Evolutionary conservation across 805 yeast species (phyloP).

Genomic region (Sporopachydermia lactativora): DNA sequence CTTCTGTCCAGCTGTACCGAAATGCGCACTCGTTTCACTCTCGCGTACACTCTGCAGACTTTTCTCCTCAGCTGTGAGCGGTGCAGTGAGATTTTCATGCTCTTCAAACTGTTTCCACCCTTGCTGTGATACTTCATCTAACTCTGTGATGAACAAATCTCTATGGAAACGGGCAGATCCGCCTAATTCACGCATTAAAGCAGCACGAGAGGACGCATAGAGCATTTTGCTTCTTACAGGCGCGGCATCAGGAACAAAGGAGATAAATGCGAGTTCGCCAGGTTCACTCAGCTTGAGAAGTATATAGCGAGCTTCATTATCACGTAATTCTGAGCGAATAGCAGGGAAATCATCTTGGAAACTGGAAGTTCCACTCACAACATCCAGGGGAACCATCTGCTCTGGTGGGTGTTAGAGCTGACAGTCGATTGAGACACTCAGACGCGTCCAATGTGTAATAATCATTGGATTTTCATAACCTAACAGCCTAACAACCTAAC

Average conservation of each 20-base stretch:
- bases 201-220: slow-evolving; percentile 80
- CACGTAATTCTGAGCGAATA: slow-evolving; percentile 20
- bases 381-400: slow-evolving; percentile 21
- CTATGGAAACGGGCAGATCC: slow-evolving; percentile 34
- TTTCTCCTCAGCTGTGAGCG: slow-evolving; percentile 47
- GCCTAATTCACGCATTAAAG: slow-evolving; percentile 65
- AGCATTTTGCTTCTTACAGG: slow-evolving; percentile 80
- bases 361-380: slow-evolving; percentile 17
- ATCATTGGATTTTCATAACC: no score
- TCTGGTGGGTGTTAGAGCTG: slow-evolving; percentile 6
- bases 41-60: slow-evolving; percentile 31
- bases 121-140: slow-evolving; percentile 35
- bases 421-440: neutral
- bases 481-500: no score
- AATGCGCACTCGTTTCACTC: slow-evolving; percentile 23
- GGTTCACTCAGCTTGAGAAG: slow-evolving; percentile 24
- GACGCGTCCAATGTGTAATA: no score
- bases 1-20: slow-evolving; percentile 17
- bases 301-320: slow-evolving; percentile 34
- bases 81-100: slow-evolving; percentile 26
- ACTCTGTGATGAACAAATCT: slow-evolving; percentile 39
- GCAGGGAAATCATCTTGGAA: slow-evolving; percentile 23
- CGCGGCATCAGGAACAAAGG: slow-evolving; percentile 79
- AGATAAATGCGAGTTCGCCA: slow-evolving; percentile 41
- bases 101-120: slow-evolving; percentile 31